Conservation (phyloP, 306 rosid species). For the Pterocarpus macrocarpus region DNA sequence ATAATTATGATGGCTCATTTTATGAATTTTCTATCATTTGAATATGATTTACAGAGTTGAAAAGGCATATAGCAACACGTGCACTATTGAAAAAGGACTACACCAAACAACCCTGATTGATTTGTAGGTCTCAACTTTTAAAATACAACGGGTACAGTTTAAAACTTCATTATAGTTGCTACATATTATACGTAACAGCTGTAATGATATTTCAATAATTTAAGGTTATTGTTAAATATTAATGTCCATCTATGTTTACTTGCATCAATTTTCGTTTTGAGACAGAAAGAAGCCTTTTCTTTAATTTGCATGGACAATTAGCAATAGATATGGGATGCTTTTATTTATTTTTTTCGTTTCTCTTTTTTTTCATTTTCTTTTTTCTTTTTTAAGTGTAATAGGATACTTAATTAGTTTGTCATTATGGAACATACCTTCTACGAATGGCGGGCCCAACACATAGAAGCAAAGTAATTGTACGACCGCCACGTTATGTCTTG, state of each 20-base stretch:
- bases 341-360: neutral
- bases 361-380: neutral
- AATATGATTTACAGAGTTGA: slow-evolving; percentile 41
- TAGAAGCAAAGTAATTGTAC: neutral
- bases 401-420: neutral
- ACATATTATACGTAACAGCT: neutral
- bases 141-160: neutral
- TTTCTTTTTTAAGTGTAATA: neutral
- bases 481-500: neutral
- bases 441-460: slow-evolving; percentile 18
- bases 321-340: neutral
- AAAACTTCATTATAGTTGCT: neutral
- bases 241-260: neutral
- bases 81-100: slow-evolving; percentile 18
- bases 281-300: too few species aligned
- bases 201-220: neutral
- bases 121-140: neutral
- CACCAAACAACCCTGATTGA: slow-evolving; percentile 20
- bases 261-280: neutral
- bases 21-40: slow-evolving; percentile 20
- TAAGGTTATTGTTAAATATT: neutral
- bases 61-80: slow-evolving; percentile 45
- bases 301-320: too few species aligned
- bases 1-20: slow-evolving; percentile 30
- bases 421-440: slow-evolving; percentile 27